phyloP scores from a whole-genome alignment of 1,284 basidiomycete species.

The Vanrija pseudolonga region DNA sequence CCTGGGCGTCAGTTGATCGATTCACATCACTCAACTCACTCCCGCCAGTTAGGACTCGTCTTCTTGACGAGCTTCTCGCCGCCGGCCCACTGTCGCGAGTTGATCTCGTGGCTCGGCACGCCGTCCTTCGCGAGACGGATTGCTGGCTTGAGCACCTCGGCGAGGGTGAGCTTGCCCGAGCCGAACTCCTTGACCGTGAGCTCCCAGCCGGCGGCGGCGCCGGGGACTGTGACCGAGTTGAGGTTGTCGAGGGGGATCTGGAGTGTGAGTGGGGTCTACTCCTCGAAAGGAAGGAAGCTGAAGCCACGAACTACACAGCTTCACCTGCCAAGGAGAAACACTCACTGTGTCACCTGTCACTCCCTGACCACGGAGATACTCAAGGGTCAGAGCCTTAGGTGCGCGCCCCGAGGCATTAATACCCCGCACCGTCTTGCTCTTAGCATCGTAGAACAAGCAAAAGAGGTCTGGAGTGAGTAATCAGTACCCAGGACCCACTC shows the following conservation, averaged over 20 bases:
- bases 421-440: constrained; percentile 63
- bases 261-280: not conserved
- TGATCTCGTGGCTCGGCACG: constrained; percentile 57
- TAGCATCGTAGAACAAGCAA: constrained; percentile 80
- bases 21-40: too few species aligned
- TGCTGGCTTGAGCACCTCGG: constrained; percentile 73
- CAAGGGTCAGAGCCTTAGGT: constrained; percentile 70
- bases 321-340: constrained; percentile 35
- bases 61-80: constrained; percentile 71
- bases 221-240: constrained; percentile 88
- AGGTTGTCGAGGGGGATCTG: constrained; percentile 65
- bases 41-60: constrained; percentile 70
- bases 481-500: constrained; percentile 12
- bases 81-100: constrained; percentile 63
- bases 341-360: constrained; percentile 49
- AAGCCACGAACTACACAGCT: not conserved
- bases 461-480: constrained; percentile 62
- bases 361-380: constrained; percentile 65
- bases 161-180: constrained; percentile 66
- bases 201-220: constrained; percentile 83
- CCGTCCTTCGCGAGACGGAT: constrained; percentile 78
- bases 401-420: constrained; percentile 62
- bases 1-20: constrained; percentile 3
- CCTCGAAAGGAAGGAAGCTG: too few species aligned
- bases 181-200: constrained; percentile 78